Base-by-base conservation (phyloP, 1,284 basidiomycete genomes). In the Volvariella surrecta region DNA sequence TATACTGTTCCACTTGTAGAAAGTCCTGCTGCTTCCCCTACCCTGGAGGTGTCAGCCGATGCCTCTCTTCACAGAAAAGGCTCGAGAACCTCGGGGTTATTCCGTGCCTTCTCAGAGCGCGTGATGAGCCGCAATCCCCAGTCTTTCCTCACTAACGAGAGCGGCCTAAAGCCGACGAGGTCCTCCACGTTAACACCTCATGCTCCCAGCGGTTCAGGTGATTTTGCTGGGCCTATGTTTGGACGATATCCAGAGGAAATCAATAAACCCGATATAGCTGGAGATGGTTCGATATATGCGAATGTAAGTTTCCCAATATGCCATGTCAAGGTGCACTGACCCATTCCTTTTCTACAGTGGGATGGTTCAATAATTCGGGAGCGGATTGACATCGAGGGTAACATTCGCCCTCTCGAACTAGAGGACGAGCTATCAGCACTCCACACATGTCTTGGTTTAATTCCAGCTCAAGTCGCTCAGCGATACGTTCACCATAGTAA, bases 371-470 rank as follows among this genome's bases (percentile, higher is more conserved):
- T 86, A 73, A 89, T 98, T 48, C 77, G 94, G 24, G 93, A 98
- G 61, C 79, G 95, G 9, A 81, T 98, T 16, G 81, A 84, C 15
- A 81, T 83, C 3, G 70, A 72, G 17, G 95, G 95, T 4, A 62
- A 78, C 4, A 71, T 90, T 13, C 79, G 93, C 8, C 74, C 84
- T 0, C 71, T 99, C 50, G 93, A 97, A 56, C 69, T 80, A 0
- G 72, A 75, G 47, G 59, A 69, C 1, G 74, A 85, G 38, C 68
- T 98, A 0, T 61, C 66, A 4, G 85, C 79, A 0, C 67, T 95
- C 34, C 70, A 67, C 6, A 61, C 94, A 35, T 71, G 75, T 0
- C 59, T 68, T 1, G 77, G 85, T 17, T 64, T 79, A 21, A 70
- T 93, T 42, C 89, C 91, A 2, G 71, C n/a, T 19, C 6, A 16